Conservation (phyloP, 2,329 filamentous ascomycete genomes). For the Phoma herbarum region DNA sequence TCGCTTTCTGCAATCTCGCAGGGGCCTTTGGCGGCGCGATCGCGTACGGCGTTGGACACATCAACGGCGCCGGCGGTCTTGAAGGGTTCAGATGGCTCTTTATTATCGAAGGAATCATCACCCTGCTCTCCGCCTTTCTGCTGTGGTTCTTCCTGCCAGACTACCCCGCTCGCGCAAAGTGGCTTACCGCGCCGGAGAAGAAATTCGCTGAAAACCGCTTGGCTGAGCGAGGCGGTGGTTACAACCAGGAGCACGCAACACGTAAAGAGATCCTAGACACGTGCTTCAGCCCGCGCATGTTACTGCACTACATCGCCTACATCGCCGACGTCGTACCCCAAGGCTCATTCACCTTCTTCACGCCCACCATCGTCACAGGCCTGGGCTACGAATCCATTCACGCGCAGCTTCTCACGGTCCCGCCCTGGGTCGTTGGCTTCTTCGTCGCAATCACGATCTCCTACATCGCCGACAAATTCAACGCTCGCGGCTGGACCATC, state of each 20-base stretch:
- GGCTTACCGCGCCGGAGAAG: constrained; percentile 56
- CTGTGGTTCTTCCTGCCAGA: constrained; percentile 60
- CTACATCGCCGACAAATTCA: constrained; percentile 35
- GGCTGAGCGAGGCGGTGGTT: constrained; percentile 45
- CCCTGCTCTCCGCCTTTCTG: constrained; percentile 27
- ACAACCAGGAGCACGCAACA: constrained; percentile 48
- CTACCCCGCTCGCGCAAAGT: constrained; percentile 59
- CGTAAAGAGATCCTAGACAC: constrained; percentile 51
- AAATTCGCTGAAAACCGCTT: constrained; percentile 51
- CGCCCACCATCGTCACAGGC: constrained; percentile 56
- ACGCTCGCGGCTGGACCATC: constrained; percentile 32
- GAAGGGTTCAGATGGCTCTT: constrained; percentile 46
- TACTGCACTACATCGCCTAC: constrained; percentile 46
- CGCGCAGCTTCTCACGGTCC: constrained; percentile 53
- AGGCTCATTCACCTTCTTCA: constrained; percentile 52
- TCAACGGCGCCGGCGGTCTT: constrained; percentile 46
- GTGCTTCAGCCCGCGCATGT: constrained; percentile 50
- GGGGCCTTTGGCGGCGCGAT: constrained; percentile 64
- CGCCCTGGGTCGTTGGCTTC: constrained; percentile 50
- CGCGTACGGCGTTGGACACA: constrained; percentile 62
- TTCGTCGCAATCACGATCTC: constrained; percentile 37
- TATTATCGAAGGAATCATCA: constrained; percentile 39
- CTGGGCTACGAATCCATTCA: constrained; percentile 54
- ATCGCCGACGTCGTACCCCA: constrained; percentile 43
- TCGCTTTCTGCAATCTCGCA: constrained; percentile 65